Conservation (phyloP, 2,329 filamentous ascomycete species). For the Fusarium virguliforme region DNA sequence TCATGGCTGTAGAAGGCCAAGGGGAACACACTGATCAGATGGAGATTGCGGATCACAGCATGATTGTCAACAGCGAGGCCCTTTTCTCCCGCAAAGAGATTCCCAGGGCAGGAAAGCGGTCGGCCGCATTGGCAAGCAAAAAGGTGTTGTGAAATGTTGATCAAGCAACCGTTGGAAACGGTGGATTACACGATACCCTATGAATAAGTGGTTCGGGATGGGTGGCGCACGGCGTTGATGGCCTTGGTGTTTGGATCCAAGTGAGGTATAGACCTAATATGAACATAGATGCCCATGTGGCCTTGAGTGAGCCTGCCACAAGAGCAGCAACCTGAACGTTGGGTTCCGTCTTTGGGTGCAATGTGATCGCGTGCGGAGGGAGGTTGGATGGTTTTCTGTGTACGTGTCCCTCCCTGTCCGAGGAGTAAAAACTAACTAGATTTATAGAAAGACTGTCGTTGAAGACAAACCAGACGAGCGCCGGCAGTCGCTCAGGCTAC, state of each 20-base stretch:
- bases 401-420: neutral
- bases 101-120: constrained; percentile 64
- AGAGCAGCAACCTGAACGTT: constrained; percentile 2
- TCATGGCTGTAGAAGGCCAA: constrained; percentile 60
- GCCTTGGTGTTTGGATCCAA: constrained; percentile 20
- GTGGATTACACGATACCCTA: constrained; percentile 38
- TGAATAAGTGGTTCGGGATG: constrained; percentile 24
- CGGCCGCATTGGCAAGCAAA: constrained; percentile 49
- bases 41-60: constrained; percentile 75
- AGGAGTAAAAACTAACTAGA: neutral
- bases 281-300: constrained; percentile 23
- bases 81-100: constrained; percentile 69
- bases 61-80: constrained; percentile 74
- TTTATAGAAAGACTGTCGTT: neutral
- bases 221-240: constrained; percentile 36
- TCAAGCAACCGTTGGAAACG: constrained; percentile 8
- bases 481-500: neutral
- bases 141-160: constrained; percentile 35
- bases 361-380: neutral
- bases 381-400: constrained; percentile 2
- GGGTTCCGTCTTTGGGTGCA: neutral
- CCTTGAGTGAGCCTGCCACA: constrained; percentile 18
- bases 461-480: neutral
- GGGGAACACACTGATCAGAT: constrained; percentile 57
- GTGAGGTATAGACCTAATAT: constrained; percentile 15